phyloP scores from a whole-genome alignment of 2,329 filamentous ascomycete species.

The Coniochaeta sp. region DNA sequence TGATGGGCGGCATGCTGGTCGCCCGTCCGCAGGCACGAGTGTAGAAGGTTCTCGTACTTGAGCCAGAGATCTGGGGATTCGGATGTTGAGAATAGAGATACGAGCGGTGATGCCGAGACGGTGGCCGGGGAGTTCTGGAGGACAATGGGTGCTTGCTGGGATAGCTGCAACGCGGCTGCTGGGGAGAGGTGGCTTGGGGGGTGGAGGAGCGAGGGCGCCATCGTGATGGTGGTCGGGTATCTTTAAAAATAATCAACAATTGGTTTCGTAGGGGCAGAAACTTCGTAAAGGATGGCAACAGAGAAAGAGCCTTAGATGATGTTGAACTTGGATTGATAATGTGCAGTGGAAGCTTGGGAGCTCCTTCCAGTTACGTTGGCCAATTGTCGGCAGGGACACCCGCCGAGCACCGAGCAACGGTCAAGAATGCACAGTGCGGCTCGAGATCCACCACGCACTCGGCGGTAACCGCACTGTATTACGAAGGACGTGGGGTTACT shows the following conservation, averaged over 20 bases:
- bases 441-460: not conserved
- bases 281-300: not conserved
- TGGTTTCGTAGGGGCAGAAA: not conserved
- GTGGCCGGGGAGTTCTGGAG: slow-evolving; percentile 46
- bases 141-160: slow-evolving; percentile 54
- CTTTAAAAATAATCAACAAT: not conserved
- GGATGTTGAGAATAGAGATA: slow-evolving; percentile 44
- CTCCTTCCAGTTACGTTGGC: not conserved
- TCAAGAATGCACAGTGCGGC: not conserved
- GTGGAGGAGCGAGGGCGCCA: slow-evolving; percentile 47
- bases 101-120: slow-evolving; percentile 46
- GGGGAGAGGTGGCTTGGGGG: slow-evolving; percentile 51
- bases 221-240: slow-evolving; percentile 16
- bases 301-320: too few relatives aligned
- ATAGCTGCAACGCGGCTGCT: slow-evolving; percentile 46
- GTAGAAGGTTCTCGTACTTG: slow-evolving; percentile 77
- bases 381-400: not conserved
- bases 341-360: not conserved
- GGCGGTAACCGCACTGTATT: not conserved
- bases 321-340: not conserved
- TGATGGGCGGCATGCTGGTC: slow-evolving; percentile 71
- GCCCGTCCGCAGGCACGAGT: slow-evolving; percentile 76
- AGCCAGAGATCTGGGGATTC: slow-evolving; percentile 80
- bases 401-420: not conserved
- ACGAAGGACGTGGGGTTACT: not conserved